A percentile compares a stretch with the other conserved stretches of the same genome.
Conservation (phyloP, 1,139 yeast genomes). For the Debaryomyces robertsiae region DNA sequence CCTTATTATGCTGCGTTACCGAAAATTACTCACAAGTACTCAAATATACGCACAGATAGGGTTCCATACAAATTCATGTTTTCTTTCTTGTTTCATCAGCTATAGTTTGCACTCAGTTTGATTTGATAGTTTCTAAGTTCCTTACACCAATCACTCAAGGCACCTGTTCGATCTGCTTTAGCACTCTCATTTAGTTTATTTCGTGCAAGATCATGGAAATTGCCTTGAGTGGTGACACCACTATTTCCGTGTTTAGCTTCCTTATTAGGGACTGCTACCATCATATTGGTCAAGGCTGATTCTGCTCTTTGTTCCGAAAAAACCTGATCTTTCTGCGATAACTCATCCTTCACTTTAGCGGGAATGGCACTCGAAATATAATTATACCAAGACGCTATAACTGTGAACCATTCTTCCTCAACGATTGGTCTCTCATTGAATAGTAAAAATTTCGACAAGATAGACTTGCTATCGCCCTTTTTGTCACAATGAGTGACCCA, state of each 20-base stretch:
- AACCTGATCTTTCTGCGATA: constrained; percentile 46
- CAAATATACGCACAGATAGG: constrained; percentile 8
- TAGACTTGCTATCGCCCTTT: constrained; percentile 8
- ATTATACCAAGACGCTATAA: constrained; percentile 31
- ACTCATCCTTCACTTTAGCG: constrained; percentile 24
- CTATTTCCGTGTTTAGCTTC: constrained; percentile 2
- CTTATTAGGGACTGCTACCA: neutral
- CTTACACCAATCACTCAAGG: constrained; percentile 10
- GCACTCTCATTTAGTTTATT: constrained; percentile 5
- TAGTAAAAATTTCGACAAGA: constrained; percentile 20
- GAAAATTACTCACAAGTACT: constrained; percentile 6
- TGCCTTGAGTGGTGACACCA: neutral
- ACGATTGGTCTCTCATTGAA: constrained; percentile 22
- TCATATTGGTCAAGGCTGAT: constrained; percentile 11
- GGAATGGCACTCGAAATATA: constrained; percentile 37
- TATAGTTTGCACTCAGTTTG: constrained; percentile 5
- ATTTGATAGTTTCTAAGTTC: constrained; percentile 9
- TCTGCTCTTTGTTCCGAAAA: constrained; percentile 38
- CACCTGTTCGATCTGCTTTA: constrained; percentile 3
- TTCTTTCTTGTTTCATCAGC: neutral
- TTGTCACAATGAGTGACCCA: neutral
- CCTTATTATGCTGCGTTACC: too few species aligned
- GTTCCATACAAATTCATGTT: too few species aligned
- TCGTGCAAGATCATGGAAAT: neutral
- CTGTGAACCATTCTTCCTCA: constrained; percentile 21